phyloP scores from a whole-genome alignment of 1,139 yeast genomes.

The Arxiozyma heterogenica region DNA sequence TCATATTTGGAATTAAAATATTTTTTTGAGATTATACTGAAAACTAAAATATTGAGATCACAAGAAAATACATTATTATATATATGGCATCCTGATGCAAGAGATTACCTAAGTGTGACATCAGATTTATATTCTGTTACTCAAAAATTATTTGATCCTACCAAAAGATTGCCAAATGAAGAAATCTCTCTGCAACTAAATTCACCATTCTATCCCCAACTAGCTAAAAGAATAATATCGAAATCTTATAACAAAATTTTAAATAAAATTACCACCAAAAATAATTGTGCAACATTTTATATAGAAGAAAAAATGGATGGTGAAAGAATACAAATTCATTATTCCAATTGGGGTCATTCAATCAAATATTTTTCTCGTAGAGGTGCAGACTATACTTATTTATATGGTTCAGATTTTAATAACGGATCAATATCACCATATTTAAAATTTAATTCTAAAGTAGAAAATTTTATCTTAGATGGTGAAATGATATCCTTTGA shows the following conservation, averaged over 20 bases:
- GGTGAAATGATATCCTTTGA: slow-evolving; percentile 96
- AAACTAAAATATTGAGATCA: slow-evolving; percentile 43
- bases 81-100: slow-evolving; percentile 80
- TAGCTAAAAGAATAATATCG: slow-evolving; percentile 44
- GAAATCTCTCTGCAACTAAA: slow-evolving; percentile 43
- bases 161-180: slow-evolving; percentile 34
- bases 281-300: slow-evolving; percentile 39
- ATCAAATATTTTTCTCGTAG: slow-evolving; percentile 61
- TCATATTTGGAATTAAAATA: slow-evolving; percentile 59
- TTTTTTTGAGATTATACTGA: slow-evolving; percentile 58
- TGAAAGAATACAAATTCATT: slow-evolving; percentile 73
- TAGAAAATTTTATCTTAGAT: slow-evolving; percentile 52
- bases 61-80: slow-evolving; percentile 53
- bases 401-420: slow-evolving; percentile 55
- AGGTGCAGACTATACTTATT: slow-evolving; percentile 61
- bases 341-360: slow-evolving; percentile 33
- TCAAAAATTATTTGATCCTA: slow-evolving; percentile 46
- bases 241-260: slow-evolving; percentile 43
- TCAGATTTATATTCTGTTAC: slow-evolving; percentile 56
- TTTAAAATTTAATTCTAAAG: slow-evolving; percentile 38
- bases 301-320: slow-evolving; percentile 95
- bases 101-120: slow-evolving; percentile 55
- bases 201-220: slow-evolving; percentile 62
- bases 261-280: slow-evolving; percentile 30
- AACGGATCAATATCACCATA: slow-evolving; percentile 54